Conservation (phyloP, 73 alveolate species). For the Uronychia binucleata region DNA sequence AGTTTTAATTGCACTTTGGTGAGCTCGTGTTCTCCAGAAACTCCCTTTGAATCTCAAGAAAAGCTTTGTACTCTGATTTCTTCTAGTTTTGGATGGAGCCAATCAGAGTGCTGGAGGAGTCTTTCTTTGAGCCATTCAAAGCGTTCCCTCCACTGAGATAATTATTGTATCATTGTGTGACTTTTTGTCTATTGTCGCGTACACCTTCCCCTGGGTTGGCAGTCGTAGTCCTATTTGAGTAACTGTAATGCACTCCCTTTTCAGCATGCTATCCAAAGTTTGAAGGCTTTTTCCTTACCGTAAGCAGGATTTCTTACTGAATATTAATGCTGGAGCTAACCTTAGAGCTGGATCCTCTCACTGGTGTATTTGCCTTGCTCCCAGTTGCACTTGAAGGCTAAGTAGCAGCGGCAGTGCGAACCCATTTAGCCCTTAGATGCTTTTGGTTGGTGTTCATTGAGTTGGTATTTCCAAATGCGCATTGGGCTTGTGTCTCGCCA, state of each 20-base stretch:
- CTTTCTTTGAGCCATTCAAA: neutral
- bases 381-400: neutral
- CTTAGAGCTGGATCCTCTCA: neutral
- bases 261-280: too few relatives aligned
- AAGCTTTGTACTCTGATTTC: neutral
- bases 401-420: neutral
- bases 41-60: neutral
- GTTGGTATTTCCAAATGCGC: neutral
- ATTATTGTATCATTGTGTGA: neutral
- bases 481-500: too few relatives aligned
- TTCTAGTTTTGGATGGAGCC: neutral
- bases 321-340: too few relatives aligned
- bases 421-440: neutral
- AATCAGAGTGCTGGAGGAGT: neutral
- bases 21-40: neutral
- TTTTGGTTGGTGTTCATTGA: neutral
- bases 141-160: neutral
- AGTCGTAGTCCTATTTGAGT: neutral
- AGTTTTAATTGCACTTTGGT: neutral
- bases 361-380: neutral
- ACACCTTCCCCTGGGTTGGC: neutral
- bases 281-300: too few relatives aligned
- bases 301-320: too few relatives aligned
- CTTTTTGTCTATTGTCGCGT: neutral
- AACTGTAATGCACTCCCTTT: neutral